Base-by-base conservation (phyloP, 2,329 filamentous ascomycete species). In the Westerdykella aurantiaca region DNA sequence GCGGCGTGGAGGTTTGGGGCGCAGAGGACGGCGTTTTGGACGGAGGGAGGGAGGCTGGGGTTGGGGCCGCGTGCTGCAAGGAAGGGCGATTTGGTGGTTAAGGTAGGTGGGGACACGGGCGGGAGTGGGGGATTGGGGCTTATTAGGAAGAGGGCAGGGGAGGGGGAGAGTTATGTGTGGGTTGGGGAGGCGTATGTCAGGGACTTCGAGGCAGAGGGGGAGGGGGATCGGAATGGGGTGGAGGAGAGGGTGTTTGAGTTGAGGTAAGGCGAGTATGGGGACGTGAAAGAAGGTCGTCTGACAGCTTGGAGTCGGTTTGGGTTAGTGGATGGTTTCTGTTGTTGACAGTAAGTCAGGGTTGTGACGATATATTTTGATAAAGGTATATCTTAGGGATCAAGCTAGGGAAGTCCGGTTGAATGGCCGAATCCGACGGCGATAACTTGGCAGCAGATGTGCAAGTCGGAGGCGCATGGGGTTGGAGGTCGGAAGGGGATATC, bases 11-110 rank as follows among this genome's bases (percentile, higher is more conserved):
- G 41, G 21, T 49, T 37, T 37, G 23, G 31, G 5, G 44, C 35
- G 4, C 50, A 55, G 29, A 45, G 55, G 0, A 39, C 47, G 18
- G 41, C 44, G 2, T 55, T 55, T 34, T 23, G 45, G 5, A 55
- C 53, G 2, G 7, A 41, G 17, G 11, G 33, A 1, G 50, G 53
- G 2, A 42, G 16, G 9, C 31, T 56, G 35, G 53, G 51, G 4
- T 37, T 55, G 2, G 53, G 53, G 7, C 47, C 48, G 4, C 9
- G 25, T 4, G 25, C 25, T 9, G 16, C 39, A 12, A 38, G 34
- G 21, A 37, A 31, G 14, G 51, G 47, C 3, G 55, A 57, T 43
- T 10, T 16, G 9, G 39, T 57, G 4, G 49, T 45, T 12, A 42
- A 49, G 14, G 23, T 37, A 6, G 23, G 23, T 11, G 34, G 41